Evolutionary conservation across 2,329 filamentous ascomycete genomes (phyloP).

Genomic region (Monosporascus cannonballus): DNA sequence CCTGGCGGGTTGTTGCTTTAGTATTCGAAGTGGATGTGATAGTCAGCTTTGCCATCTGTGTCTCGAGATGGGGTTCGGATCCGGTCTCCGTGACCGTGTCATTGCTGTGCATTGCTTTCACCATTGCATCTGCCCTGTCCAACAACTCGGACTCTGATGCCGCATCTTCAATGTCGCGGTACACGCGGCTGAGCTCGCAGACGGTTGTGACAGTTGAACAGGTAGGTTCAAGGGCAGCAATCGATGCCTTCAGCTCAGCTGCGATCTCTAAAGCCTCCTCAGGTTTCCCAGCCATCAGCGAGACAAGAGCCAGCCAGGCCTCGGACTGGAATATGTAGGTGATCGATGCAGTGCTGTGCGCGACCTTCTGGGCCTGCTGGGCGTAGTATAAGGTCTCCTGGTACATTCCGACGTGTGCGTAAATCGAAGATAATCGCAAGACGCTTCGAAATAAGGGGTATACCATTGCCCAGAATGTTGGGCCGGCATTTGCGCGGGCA

Average conservation of each 20-base stretch:
- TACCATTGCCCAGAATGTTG: conserved; percentile 75
- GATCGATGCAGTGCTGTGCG: conserved; percentile 58
- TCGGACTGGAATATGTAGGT: conserved; percentile 50
- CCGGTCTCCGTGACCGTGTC: conserved; percentile 3
- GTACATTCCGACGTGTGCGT: conserved; percentile 78
- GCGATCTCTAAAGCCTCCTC: conserved; percentile 52
- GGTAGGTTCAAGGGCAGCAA: conserved; percentile 40
- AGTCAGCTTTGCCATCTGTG: conserved; percentile 28
- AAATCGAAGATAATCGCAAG: conserved; percentile 68
- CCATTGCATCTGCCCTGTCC: conserved; percentile 42
- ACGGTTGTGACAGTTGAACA: conserved; percentile 41
- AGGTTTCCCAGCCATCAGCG: conserved; percentile 51
- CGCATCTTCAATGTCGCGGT: conserved; percentile 40
- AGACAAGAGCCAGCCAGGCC: conserved; percentile 49
- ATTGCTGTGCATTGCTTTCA: conserved; percentile 28
- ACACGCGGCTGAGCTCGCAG: conserved; percentile 51
- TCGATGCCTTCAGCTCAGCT: conserved; percentile 44
- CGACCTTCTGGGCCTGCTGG: conserved; percentile 75
- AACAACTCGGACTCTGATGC: conserved; percentile 39
- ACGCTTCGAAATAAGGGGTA: conserved; percentile 66
- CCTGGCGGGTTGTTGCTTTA: conserved; percentile 13
- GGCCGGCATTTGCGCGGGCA: conserved; percentile 37
- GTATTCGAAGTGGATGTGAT: conserved; percentile 24
- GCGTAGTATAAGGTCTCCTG: conserved; percentile 85
- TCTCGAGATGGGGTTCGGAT: conserved; percentile 26